These are phyloP conservation scores for Nephelium lappaceum DNA, from an alignment of 345 rosid species.

Conservation along the genomic window DNA sequence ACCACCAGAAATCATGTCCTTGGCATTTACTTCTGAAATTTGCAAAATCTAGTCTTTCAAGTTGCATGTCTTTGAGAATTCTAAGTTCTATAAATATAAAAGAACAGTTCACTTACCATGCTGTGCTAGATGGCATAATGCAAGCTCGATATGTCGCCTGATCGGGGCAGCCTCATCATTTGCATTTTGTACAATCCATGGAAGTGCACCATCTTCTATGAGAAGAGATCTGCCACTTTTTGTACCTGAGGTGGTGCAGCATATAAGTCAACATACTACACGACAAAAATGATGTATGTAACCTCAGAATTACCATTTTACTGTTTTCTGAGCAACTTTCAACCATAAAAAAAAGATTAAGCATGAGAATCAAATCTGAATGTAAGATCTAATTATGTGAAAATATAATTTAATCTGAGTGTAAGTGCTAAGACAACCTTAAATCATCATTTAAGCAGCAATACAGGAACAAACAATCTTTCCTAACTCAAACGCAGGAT, in stretches of 20 bases:
- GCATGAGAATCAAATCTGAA: neutral
- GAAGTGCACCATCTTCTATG: constrained; percentile 92
- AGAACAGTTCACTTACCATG: constrained; percentile 58
- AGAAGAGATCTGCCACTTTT: constrained; percentile 80
- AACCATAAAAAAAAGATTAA: neutral
- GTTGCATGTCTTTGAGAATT: neutral
- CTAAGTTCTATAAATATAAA: neutral
- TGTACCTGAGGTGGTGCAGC: constrained; percentile 46
- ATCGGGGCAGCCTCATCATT: constrained; percentile 86
- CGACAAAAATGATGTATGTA: neutral
- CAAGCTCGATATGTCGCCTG: constrained; percentile 96
- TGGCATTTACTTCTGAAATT: constrained; percentile 85
- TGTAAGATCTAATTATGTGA: neutral
- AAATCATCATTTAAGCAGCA: neutral
- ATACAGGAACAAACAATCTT: neutral
- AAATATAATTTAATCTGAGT: neutral
- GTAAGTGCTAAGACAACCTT: neutral
- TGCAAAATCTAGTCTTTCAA: neutral
- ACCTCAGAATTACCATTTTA: neutral
- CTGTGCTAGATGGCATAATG: constrained; percentile 95
- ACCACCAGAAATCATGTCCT: constrained; percentile 90
- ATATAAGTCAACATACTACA: neutral
- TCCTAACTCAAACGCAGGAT: neutral
- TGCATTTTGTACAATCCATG: constrained; percentile 97
- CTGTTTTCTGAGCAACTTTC: neutral